Evolutionary conservation across 306 rosid species (phyloP), one percentile per base, ranked within the genome.

Genomic region (Cicer bijugum): DNA sequence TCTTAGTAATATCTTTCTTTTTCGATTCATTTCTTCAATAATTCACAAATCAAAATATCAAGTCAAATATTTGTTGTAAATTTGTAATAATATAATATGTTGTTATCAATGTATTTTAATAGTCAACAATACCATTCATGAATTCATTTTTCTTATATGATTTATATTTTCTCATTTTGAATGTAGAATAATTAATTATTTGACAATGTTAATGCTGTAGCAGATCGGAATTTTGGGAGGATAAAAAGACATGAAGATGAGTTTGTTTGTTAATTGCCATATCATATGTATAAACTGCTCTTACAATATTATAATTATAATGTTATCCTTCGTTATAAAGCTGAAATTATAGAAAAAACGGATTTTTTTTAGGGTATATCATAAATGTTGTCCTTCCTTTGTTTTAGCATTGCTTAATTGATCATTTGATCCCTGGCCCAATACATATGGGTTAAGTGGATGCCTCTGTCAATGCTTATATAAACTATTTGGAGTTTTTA

Each of bases 361-460:
- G 15, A 14, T 14, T 14, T 51, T 51, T 51, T 51, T 28, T 28
- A 28, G 33, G 33, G 4, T 28, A 28, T 28, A 28, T 28, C 33
- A 28, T 28, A 28, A 28, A 28, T 28, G 33, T 28, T 28, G 33
- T 28, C 33, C 33, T 28, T 28, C 33, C 4, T 28, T 28, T 28
- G 33, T 68, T 67, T 28, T 50, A 57, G 77, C 77, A 71, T 71
- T 71, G 76, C 11, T 53, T 71, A 39, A 5, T 39, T 71, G 9
- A 23, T 23, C 28, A 23, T 23, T 11, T 39, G 15, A 28, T 28
- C 53, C 8, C 20, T 53, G 4, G 75, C 75, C 55, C 66, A 71
- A 7, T 12, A 19, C 65, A 39, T 52, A 71, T 71, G 65, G 17
- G 75, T 71, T 19, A 1, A 40, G 75, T 39, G 66, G 43, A 71